phyloP scores from a whole-genome alignment of 331 rosid species.

The Cucumis variabilis region DNA sequence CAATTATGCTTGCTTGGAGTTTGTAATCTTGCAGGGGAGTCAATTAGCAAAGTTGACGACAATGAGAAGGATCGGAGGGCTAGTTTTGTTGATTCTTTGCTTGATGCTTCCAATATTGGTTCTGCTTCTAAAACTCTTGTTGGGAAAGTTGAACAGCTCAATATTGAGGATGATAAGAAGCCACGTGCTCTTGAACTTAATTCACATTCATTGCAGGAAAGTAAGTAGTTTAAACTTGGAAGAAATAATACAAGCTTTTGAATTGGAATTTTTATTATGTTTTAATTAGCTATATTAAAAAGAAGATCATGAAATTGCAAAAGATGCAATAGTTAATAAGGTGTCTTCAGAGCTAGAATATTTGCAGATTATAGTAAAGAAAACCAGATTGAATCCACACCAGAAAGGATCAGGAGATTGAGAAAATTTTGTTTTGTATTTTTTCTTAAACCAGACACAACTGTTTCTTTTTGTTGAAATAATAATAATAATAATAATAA shows the following conservation, averaged over 20 bases:
- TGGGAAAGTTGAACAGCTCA: constrained; percentile 42
- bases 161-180: constrained; percentile 42
- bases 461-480: no score
- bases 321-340: constrained; percentile 13
- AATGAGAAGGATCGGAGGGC: constrained; percentile 79
- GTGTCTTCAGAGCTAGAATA: neutral
- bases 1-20: neutral
- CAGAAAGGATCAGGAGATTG: no score
- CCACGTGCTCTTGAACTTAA: constrained; percentile 47
- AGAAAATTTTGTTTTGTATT: no score
- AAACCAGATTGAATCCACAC: no score
- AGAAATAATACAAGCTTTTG: neutral
- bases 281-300: neutral
- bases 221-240: constrained; percentile 53
- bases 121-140: constrained; percentile 48
- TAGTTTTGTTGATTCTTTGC: constrained; percentile 81
- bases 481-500: no score
- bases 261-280: neutral
- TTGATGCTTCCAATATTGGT: constrained; percentile 56
- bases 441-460: no score
- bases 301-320: neutral
- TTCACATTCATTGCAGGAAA: constrained; percentile 46
- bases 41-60: constrained; percentile 65
- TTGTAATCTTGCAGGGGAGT: constrained; percentile 56
- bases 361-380: neutral